These are phyloP conservation scores for Knoxdaviesia capensis DNA, from an alignment of 2,329 filamentous ascomycete species.

Conservation along the genomic window DNA sequence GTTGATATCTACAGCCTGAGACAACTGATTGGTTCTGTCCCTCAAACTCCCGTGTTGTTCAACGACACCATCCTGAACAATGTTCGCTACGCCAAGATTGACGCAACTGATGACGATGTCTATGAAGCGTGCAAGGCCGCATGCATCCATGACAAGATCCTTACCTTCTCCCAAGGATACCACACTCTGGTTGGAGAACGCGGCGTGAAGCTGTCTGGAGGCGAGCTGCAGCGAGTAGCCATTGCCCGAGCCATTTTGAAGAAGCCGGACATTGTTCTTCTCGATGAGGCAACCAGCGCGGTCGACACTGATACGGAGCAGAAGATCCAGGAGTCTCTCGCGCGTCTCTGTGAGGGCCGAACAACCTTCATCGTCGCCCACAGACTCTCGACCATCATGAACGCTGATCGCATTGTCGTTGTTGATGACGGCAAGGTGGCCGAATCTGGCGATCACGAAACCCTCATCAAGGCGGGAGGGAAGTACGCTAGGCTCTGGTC, in stretches of 20 bases:
- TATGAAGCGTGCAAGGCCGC: slow-evolving; percentile 32
- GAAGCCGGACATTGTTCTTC: slow-evolving; percentile 51
- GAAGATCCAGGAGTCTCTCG: slow-evolving; percentile 42
- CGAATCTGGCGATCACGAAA: slow-evolving; percentile 42
- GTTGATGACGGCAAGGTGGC: slow-evolving; percentile 39
- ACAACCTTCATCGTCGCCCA: slow-evolving; percentile 52
- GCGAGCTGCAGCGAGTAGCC: slow-evolving; percentile 45
- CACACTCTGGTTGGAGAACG: slow-evolving; percentile 28
- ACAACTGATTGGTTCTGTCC: slow-evolving; percentile 33
- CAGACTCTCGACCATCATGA: slow-evolving; percentile 50
- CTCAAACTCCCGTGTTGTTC: slow-evolving; percentile 34
- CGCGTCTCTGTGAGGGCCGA: slow-evolving; percentile 34
- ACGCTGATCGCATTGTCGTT: slow-evolving; percentile 47
- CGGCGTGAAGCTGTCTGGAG: slow-evolving; percentile 41
- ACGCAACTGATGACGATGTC: slow-evolving; percentile 33
- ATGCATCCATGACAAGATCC: slow-evolving; percentile 36
- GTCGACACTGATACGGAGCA: slow-evolving; percentile 53
- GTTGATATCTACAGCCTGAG: slow-evolving; percentile 30
- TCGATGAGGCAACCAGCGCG: slow-evolving; percentile 64
- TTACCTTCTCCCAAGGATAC: slow-evolving; percentile 31
- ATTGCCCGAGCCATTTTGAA: slow-evolving; percentile 56
- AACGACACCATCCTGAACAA: slow-evolving; percentile 40
- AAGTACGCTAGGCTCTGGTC: slow-evolving; percentile 47
- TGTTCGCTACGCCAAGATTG: slow-evolving; percentile 32
- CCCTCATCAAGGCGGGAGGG: slow-evolving; percentile 34